A percentile compares a stretch with the other conserved stretches of the same genome.
Conservation (phyloP, 257 asterid species). For the Plantago elongata region DNA sequence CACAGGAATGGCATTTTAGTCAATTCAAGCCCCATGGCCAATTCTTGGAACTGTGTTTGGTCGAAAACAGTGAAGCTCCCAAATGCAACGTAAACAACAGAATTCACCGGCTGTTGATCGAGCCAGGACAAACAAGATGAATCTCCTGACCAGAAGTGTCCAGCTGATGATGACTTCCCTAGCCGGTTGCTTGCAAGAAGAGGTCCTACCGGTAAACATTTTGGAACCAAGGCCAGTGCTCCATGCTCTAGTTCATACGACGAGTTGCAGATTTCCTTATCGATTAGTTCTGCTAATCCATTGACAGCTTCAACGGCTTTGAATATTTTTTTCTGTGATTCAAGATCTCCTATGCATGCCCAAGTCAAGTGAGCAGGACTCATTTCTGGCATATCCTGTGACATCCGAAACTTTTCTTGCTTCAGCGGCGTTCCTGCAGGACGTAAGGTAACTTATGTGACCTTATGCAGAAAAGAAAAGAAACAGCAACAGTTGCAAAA, state of each 20-base stretch:
- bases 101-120: slow-evolving; percentile 14
- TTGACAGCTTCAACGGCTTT: neutral
- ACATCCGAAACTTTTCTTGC: slow-evolving; percentile 30
- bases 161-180: slow-evolving; percentile 7
- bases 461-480: neutral
- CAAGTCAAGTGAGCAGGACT: slow-evolving; percentile 25
- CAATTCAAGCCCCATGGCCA: slow-evolving; percentile 29
- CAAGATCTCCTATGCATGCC: slow-evolving; percentile 3
- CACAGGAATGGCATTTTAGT: slow-evolving; percentile 23
- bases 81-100: slow-evolving; percentile 28
- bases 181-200: slow-evolving; percentile 44
- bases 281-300: slow-evolving; percentile 11
- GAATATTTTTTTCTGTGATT: slow-evolving; percentile 6
- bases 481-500: neutral
- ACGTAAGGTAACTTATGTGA: neutral
- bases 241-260: slow-evolving; percentile 38
- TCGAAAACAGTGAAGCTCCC: slow-evolving; percentile 22
- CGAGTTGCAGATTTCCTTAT: slow-evolving; percentile 36
- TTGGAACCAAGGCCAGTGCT: slow-evolving; percentile 27
- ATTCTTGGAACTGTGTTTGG: slow-evolving; percentile 22
- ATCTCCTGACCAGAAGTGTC: slow-evolving; percentile 17
- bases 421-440: slow-evolving; percentile 33
- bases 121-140: slow-evolving; percentile 23
- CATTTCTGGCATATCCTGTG: slow-evolving; percentile 36
- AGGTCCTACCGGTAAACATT: slow-evolving; percentile 42